A percentile compares a stretch with the other conserved stretches of the same genome.
Evolutionary conservation across 805 yeast species (phyloP).

Genomic region (Deakozyma indianensis): DNA sequence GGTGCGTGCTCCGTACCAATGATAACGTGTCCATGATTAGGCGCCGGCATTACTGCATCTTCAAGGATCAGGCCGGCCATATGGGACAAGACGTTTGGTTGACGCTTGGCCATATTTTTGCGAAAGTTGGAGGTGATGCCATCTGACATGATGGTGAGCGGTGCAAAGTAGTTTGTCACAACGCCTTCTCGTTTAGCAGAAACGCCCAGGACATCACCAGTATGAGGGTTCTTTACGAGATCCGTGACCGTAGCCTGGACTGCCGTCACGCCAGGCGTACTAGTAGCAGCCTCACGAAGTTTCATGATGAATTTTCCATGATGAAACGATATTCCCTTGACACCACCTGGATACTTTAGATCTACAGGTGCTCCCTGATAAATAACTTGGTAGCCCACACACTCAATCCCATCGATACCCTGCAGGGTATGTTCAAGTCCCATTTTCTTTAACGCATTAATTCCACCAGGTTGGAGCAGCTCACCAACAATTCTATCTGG

Average conservation of each 20-base stretch:
- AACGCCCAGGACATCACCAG: slow-evolving; percentile 62
- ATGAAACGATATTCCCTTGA: slow-evolving; percentile 75
- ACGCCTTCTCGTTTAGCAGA: slow-evolving; percentile 19
- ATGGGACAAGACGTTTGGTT: slow-evolving; percentile 63
- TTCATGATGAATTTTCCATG: slow-evolving; percentile 81
- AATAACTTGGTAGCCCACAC: slow-evolving; percentile 68
- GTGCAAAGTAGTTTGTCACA: slow-evolving; percentile 31
- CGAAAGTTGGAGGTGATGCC: slow-evolving; percentile 92
- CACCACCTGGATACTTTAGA: slow-evolving; percentile 50
- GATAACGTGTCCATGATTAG: slow-evolving; percentile 78
- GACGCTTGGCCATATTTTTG: slow-evolving; percentile 47
- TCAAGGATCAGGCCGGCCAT: slow-evolving; percentile 72
- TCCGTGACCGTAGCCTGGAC: slow-evolving; percentile 74
- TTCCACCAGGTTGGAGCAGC: slow-evolving; percentile 93
- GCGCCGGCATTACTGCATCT: slow-evolving; percentile 62
- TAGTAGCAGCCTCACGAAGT: slow-evolving; percentile 52
- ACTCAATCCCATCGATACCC: slow-evolving; percentile 62
- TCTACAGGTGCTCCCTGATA: slow-evolving; percentile 42
- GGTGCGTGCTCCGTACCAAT: slow-evolving; percentile 73
- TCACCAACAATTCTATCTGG: slow-evolving; percentile 98
- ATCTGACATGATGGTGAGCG: slow-evolving; percentile 69
- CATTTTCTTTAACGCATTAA: slow-evolving; percentile 63
- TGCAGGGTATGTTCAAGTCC: slow-evolving; percentile 72
- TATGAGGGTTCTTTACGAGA: slow-evolving; percentile 38
- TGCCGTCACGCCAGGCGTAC: slow-evolving; percentile 61